Conservation (phyloP, 2,329 filamentous ascomycete species). For the Leptodontidium sp. region DNA sequence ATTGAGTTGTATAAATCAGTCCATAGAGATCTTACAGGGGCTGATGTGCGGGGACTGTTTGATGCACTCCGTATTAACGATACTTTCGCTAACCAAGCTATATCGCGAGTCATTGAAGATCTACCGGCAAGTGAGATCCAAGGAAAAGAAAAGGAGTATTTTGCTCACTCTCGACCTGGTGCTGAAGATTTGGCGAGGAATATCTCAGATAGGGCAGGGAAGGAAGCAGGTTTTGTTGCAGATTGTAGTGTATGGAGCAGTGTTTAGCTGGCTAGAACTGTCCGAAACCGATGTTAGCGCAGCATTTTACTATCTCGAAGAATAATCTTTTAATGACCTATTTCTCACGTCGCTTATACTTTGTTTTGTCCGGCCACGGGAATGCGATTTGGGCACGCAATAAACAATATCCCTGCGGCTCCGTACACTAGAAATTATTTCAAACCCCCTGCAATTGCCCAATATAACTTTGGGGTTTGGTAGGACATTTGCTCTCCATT, state of each 20-base stretch:
- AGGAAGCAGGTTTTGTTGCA: slow-evolving; percentile 15
- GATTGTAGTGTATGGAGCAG: slow-evolving; percentile 16
- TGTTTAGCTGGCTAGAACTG: slow-evolving; percentile 13
- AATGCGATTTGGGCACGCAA: no score
- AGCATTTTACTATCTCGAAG: slow-evolving; percentile 1
- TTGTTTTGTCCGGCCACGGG: no score
- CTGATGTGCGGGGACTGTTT: slow-evolving; percentile 13
- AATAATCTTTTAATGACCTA: neutral
- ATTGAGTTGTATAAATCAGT: slow-evolving; percentile 20
- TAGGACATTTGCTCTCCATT: no score
- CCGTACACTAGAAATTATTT: no score
- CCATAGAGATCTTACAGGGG: slow-evolving; percentile 11
- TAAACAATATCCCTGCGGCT: no score
- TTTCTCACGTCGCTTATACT: no score
- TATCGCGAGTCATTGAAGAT: slow-evolving; percentile 11
- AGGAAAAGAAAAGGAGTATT: slow-evolving; percentile 18
- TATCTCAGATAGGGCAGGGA: slow-evolving; percentile 10
- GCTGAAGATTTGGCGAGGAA: slow-evolving; percentile 19
- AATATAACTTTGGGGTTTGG: no score
- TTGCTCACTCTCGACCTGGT: slow-evolving; percentile 8
- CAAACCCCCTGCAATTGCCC: no score
- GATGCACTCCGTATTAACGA: slow-evolving; percentile 18
- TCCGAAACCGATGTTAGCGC: slow-evolving; percentile 6
- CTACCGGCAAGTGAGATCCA: slow-evolving; percentile 15
- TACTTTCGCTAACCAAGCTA: slow-evolving; percentile 13